Conservation (phyloP, 1,284 basidiomycete species). For the Boletellus deceptivus region DNA sequence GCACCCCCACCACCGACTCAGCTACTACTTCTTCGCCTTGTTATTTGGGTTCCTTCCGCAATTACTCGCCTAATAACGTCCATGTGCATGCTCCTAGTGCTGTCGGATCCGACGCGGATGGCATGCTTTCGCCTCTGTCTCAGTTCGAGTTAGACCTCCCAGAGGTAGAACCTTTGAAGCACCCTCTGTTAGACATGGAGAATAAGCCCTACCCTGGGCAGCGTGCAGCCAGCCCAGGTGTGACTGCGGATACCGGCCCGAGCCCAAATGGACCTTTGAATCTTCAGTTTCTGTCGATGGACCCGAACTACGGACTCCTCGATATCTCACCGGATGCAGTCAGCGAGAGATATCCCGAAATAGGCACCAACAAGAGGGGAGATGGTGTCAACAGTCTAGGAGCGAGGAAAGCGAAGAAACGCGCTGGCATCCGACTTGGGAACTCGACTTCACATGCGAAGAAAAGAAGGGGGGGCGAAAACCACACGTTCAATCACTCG, state of each 20-base stretch:
- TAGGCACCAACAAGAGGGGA: constrained; percentile 11
- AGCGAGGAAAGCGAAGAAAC: constrained; percentile 9
- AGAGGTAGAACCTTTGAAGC: constrained; percentile 17
- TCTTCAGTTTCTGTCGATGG: constrained; percentile 2
- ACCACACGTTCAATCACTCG: neutral
- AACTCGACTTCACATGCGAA: constrained; percentile 1
- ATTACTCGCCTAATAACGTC: neutral
- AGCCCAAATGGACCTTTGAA: neutral
- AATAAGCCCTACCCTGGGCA: constrained; percentile 17
- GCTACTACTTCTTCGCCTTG: neutral
- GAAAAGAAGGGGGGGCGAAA: constrained; percentile 2
- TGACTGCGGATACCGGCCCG: neutral
- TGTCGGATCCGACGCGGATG: constrained; percentile 3
- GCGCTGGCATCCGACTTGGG: neutral
- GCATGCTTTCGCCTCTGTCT: constrained; percentile 19
- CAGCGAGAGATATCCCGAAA: neutral
- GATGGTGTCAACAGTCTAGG: neutral
- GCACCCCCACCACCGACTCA: neutral
- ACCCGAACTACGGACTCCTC: neutral
- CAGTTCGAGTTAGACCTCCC: constrained; percentile 24
- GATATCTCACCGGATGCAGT: neutral
- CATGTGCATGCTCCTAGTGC: neutral
- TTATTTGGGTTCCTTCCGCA: neutral
- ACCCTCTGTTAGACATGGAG: constrained; percentile 26
- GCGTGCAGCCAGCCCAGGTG: neutral